Base-by-base conservation (phyloP, 2,329 filamentous ascomycete species). In the Aspergillus quadrilineatus region DNA sequence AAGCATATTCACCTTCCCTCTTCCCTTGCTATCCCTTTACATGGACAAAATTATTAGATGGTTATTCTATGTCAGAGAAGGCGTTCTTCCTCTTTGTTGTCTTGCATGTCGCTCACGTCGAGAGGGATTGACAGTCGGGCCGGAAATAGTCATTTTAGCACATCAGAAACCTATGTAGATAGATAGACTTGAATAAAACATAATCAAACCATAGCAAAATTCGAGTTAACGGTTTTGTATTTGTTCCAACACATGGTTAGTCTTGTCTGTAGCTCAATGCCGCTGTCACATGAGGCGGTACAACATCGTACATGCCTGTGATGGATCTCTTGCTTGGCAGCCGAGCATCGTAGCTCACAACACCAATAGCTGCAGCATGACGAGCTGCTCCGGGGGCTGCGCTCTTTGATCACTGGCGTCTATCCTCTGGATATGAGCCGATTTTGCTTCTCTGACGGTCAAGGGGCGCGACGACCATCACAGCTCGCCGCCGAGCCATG, bases 401-500 rank as follows among this genome's bases (percentile, higher is more conserved):
- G 22, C 37, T 46, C 37, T 43, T 34, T 48, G 15, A 37, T 43
- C 34, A n/a, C 34, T 29, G 34, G 34, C 36, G 26, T 39, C 50
- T 53, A 39, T 26, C 26, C 39, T 34, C 60, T 59, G 59, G 63
- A 61, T 46, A 65, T 63, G 60, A 63, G 55, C 57, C n/a, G 51
- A 51, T 49, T 52, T 43, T 50, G 49, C 48, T 34, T 32, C 34
- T 37, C 41, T 36, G 41, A 48, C 57, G 55, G 55, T 58, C 60
- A 64, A 61, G 57, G 60, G 61, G 53, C 52, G 53, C 57, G 59
- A 58, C 57, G 57, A 59, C 58, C 46, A 52, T 36, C 34, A 41
- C 53, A 59, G 55, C 52, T 61, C 51, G 52, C 55, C 42, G 65
- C 65, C 60, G 57, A 64, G 60, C 63, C 62, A 97, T 97, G 94